Evolutionary conservation across 1,284 basidiomycete species (phyloP).

Genomic region (Uromyces viciae-fabae): DNA sequence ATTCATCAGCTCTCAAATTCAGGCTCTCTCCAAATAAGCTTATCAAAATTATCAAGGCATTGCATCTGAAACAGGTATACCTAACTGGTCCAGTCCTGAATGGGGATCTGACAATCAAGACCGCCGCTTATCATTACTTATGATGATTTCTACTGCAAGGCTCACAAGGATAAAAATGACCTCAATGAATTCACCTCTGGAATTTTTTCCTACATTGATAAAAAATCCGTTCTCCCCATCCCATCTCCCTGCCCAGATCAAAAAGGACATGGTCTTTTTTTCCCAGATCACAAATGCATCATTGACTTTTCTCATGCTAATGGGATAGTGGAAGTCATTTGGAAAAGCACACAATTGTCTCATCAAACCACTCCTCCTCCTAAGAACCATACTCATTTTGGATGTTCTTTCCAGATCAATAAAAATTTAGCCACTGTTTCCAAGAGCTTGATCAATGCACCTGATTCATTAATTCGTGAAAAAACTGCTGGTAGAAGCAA

Average conservation of each 20-base stretch:
- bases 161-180: neutral
- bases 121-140: neutral
- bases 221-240: neutral
- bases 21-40: neutral
- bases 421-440: neutral
- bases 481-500: too few relatives aligned
- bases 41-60: neutral
- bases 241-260: neutral
- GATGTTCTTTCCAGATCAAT: neutral
- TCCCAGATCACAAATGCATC: neutral
- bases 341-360: neutral
- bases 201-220: constrained; percentile 5
- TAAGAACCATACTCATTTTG: neutral
- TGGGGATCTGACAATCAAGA: too few relatives aligned
- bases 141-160: neutral
- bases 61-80: neutral
- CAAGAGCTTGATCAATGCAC: neutral
- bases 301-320: constrained; percentile 24
- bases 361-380: neutral
- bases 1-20: neutral
- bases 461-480: too few relatives aligned
- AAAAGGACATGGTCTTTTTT: neutral
- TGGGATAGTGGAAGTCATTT: constrained; percentile 4
- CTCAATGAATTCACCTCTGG: constrained; percentile 14
- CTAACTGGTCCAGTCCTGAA: too few relatives aligned